Evolutionary conservation across 345 rosid genomes (phyloP), one percentile per base, ranked within the genome.

Genomic region (Ceriops zippeliana): DNA sequence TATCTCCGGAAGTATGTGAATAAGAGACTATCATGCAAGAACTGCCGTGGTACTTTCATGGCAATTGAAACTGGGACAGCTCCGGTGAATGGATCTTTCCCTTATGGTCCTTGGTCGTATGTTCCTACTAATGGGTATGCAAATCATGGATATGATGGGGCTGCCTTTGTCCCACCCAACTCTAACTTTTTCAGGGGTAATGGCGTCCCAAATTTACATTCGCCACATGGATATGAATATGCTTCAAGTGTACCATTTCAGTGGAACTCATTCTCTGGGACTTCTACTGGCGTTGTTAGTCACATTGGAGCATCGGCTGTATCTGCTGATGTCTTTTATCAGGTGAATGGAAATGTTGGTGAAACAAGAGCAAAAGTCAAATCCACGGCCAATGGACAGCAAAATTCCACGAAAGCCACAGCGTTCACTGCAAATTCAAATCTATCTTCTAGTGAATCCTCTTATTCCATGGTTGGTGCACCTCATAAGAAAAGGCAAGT

Each of bases 1-100:
- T 95, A 95, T 76, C 84, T 95, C 17, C 82, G 98, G 63, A 95
- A 95, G 90, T 95, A 95, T 65, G 93, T 91, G 76, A 95, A 95
- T 59, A 91, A 91, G 86, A 84, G 87, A 76, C 96, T 95, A 76
- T 95, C 99, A 7, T 95, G 99, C 78, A 95, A 95, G 90, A 95
- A 95, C 80, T 95, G 99, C 38, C 96, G 99, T 4, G 99, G 96
- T 63, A 87, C 93, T 22, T 95, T 91, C 61, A 75, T 89, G 62
- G 97, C 96, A 34, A 89, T 83, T 35, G 97, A 91, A 69, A 89
- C 97, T 22, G 96, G 97, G 64, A 79, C 89, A 13, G 93, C 91
- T 66, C 97, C 97, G 15, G 81, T 85, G 34, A 89, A 77, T 80
- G 96, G 96, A 52, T 78, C 91, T 62, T 85, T 87, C 79, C 97